Evolutionary conservation across 257 asterid species (phyloP), one percentile per base, ranked within the genome.

Genomic region (Lycium ferocissimum): DNA sequence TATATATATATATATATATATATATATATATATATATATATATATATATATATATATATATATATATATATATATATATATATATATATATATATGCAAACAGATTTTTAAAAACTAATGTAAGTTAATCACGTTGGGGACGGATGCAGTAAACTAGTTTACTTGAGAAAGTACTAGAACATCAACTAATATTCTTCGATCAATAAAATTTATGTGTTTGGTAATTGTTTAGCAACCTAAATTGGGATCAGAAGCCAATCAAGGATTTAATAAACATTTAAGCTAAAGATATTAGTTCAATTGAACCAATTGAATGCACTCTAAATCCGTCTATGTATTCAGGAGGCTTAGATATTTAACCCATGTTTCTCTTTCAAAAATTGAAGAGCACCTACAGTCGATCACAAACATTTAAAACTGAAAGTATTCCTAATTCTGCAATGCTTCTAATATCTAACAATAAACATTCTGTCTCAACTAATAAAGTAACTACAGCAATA

Each of bases 401-500:
- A 37, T 13, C 3, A 47, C 58, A 11, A 1, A 45, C 18, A 22
- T 0, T 45, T n/a, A 11, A 47, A 73, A 45, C 38, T 47, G n/a
- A 59, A 11, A 22, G 6, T 37, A 67, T 4, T 2, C 40, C 12
- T 45, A 11, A 73, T 73, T 47, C 17, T 71, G 5, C 56, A 43
- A 45, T 47, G 1, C 2, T 45, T 73, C n/a, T 73, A n/a, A n/a
- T 35, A 7, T 61, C 37, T 9, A n/a, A 5, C 0, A 2, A 45
- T 47, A 45, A 72, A 73, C n/a, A 47, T 22, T 73, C n/a, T 20
- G 80, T 73, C n/a, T 73, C 11, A 53, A 73, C 80, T 4, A 73
- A 11, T 73, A 22, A 73, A 47, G 58, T n/a, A 65, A 65, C 15
- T 11, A 26, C 6, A 69, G 14, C 78, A 38, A 71, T 71, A 71